Percentiles rank a stretch among this genome's conserved stretches.
phyloP scores from a whole-genome alignment of 2,329 filamentous ascomycete genomes.

The Cytospora chrysosperma region DNA sequence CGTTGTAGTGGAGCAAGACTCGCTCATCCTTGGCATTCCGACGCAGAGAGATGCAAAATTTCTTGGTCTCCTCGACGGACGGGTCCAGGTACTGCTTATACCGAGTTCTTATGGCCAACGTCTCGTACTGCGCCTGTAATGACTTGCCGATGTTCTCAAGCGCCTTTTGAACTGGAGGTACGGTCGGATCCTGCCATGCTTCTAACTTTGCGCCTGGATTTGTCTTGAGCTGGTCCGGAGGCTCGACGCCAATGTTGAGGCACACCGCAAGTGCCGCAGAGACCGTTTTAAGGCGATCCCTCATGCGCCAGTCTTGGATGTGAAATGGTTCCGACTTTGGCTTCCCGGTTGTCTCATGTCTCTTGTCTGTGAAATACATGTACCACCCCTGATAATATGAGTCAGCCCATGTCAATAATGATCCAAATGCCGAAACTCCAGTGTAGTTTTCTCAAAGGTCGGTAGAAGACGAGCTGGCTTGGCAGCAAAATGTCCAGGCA shows the following conservation, averaged over 20 bases:
- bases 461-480: not conserved
- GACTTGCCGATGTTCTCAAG: conserved; percentile 95
- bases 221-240: conserved; percentile 94
- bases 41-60: conserved; percentile 86
- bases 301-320: conserved; percentile 95
- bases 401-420: not conserved
- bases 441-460: not conserved
- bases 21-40: conserved; percentile 94
- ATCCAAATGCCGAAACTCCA: not conserved
- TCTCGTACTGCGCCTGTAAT: conserved; percentile 95
- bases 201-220: conserved; percentile 90
- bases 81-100: conserved; percentile 98
- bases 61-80: conserved; percentile 95
- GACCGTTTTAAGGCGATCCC: conserved; percentile 93
- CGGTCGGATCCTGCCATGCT: conserved; percentile 92
- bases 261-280: conserved; percentile 93
- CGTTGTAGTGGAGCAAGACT: conserved; percentile 98
- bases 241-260: conserved; percentile 95
- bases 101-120: conserved; percentile 87
- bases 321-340: conserved; percentile 66
- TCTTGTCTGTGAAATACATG: conserved; percentile 99
- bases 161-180: conserved; percentile 76
- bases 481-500: not conserved
- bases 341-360: conserved; percentile 90
- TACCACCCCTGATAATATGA: conserved; percentile 74